Conservation (phyloP, 2,329 filamentous ascomycete genomes). For the Blastomyces parvus region DNA sequence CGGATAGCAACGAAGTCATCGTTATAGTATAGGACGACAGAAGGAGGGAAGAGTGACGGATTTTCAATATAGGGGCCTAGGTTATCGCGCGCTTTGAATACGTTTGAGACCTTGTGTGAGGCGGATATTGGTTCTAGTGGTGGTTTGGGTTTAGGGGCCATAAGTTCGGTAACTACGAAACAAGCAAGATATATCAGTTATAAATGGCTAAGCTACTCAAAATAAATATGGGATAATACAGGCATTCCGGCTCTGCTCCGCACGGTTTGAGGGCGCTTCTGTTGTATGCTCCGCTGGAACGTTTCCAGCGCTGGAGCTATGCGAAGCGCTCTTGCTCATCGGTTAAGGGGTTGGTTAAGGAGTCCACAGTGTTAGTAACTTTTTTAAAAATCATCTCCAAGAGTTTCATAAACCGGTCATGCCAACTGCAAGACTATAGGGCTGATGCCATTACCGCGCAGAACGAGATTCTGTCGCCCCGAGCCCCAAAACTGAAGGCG, state of each 20-base stretch:
- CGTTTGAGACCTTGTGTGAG: constrained; percentile 1
- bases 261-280: constrained; percentile 14
- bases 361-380: not conserved
- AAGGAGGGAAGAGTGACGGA: constrained; percentile 51
- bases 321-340: not conserved
- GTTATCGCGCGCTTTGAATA: constrained; percentile 47
- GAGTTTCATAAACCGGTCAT: not conserved
- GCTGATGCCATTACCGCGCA: not conserved
- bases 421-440: not conserved
- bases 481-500: not conserved
- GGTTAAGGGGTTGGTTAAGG: not conserved
- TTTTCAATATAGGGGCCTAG: constrained; percentile 57
- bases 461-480: not conserved
- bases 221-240: constrained; percentile 2
- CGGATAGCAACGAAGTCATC: constrained; percentile 65
- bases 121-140: constrained; percentile 8
- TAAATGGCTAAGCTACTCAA: not conserved
- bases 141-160: constrained; percentile 14
- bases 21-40: constrained; percentile 55
- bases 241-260: constrained; percentile 15
- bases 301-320: not conserved
- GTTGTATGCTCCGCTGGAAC: not conserved
- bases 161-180: constrained; percentile 12
- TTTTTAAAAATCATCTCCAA: not conserved
- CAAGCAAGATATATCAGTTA: constrained; percentile 11